phyloP scores from a whole-genome alignment of 1,139 yeast species.

The Hyphopichia pseudoburtonii region DNA sequence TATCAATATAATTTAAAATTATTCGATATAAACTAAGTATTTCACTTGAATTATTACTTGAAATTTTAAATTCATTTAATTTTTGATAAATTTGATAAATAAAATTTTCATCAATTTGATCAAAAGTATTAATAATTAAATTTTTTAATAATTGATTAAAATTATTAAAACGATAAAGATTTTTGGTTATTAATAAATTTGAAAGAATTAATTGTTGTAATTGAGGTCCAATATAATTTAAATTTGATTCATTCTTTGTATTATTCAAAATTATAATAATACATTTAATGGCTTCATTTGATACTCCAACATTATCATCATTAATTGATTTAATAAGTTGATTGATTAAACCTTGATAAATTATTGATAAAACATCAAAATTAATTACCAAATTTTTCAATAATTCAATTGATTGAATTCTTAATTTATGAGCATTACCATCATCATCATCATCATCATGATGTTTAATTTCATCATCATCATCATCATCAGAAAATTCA shows the following conservation, averaged over 20 bases:
- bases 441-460: constrained; percentile 47
- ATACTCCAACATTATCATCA: constrained; percentile 44
- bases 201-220: constrained; percentile 19
- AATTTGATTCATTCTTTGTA: constrained; percentile 9
- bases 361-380: constrained; percentile 16
- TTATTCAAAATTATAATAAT: constrained; percentile 27
- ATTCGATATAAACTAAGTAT: constrained; percentile 27
- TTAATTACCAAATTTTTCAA: constrained; percentile 35
- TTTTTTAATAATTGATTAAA: constrained; percentile 30
- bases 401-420: constrained; percentile 55
- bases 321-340: constrained; percentile 23
- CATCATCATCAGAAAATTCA: constrained; percentile 43
- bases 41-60: constrained; percentile 24
- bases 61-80: constrained; percentile 17
- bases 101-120: constrained; percentile 14
- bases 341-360: constrained; percentile 20
- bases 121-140: constrained; percentile 16
- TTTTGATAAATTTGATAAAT: constrained; percentile 18
- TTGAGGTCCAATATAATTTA: constrained; percentile 13
- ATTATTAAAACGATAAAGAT: constrained; percentile 22
- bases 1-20: constrained; percentile 17
- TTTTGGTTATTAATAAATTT: constrained; percentile 18
- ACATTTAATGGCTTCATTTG: constrained; percentile 35
- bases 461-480: constrained; percentile 34
- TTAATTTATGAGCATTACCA: constrained; percentile 39